Evolutionary conservation across 2,329 filamentous ascomycete species (phyloP).

Genomic region (Clonostachys byssicola): DNA sequence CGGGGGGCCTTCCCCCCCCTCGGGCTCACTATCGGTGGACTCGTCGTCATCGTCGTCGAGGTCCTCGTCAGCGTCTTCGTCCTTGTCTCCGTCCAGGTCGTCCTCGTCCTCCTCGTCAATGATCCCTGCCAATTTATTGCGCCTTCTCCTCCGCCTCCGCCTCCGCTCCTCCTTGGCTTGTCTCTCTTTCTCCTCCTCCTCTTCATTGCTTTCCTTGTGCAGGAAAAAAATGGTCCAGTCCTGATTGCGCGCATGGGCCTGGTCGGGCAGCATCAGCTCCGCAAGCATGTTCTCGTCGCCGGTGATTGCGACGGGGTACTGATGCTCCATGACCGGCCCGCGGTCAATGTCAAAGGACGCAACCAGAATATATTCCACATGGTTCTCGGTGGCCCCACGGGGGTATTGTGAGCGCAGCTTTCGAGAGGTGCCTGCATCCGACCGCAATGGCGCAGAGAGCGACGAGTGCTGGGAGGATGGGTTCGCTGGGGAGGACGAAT

Average conservation of each 20-base stretch:
- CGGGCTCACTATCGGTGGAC: slow-evolving; percentile 57
- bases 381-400: slow-evolving; percentile 71
- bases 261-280: slow-evolving; percentile 96
- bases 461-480: slow-evolving; percentile 61
- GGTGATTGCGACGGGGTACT: slow-evolving; percentile 91
- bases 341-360: slow-evolving; percentile 96
- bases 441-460: slow-evolving; percentile 43
- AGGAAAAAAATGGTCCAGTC: slow-evolving; percentile 99
- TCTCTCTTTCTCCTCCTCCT: slow-evolving; percentile 73
- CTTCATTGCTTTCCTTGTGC: slow-evolving; percentile 86
- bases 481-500: slow-evolving; percentile 49
- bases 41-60: slow-evolving; percentile 46
- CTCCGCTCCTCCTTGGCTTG: slow-evolving; percentile 50
- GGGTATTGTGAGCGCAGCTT: slow-evolving; percentile 73
- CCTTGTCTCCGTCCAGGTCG: slow-evolving; percentile 35
- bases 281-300: slow-evolving; percentile 98
- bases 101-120: slow-evolving; percentile 37
- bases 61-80: slow-evolving; percentile 45
- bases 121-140: slow-evolving; percentile 44
- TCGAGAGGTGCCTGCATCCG: slow-evolving; percentile 16
- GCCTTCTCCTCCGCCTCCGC: slow-evolving; percentile 45
- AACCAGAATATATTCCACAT: slow-evolving; percentile 98
- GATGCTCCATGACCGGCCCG: slow-evolving; percentile 96
- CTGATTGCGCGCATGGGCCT: slow-evolving; percentile 89
- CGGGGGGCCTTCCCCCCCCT: slow-evolving; percentile 78